Base-by-base conservation (phyloP, 2,329 filamentous ascomycete genomes). In the Macroventuria anomochaeta region DNA sequence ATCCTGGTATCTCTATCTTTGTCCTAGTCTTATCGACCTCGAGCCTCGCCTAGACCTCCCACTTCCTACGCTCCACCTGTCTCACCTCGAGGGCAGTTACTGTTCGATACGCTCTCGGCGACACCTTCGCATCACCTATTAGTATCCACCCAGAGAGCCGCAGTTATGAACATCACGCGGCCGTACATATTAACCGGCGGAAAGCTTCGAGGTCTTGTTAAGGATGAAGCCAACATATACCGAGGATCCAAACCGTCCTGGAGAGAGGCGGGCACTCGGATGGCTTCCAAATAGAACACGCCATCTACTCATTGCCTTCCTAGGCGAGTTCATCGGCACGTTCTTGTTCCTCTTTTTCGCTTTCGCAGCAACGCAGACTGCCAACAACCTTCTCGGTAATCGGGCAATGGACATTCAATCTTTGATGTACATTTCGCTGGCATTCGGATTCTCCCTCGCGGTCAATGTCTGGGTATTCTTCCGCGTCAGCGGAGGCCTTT, bases 251-350 rank as follows among this genome's bases (percentile, higher is more conserved):
- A 58, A 60, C 23, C 67, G 53, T 20, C 68, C 59, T 42, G 67
- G 69, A 28, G 76, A 79, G 62, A 70, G 64, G 37, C 76, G 76
- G 17, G 72, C 72, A 43, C 65, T 77, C 41, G 67, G 70, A 59
- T 79, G 77, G 72, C 67, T 81, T 41, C 76, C 79, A 5, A 79
- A 80, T 60, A 66, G 63, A 48, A 42, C 63, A 36, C 71, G 72
- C 53, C 76, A 79, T 62, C 69, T 80, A 49, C 64, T 80, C 61
- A 71, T 81, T 54, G 76, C 78, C 49, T 77, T 77, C 70, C 51
- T 78, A 15, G 79, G 79, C 18, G 75, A 77, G 37, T 71, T 75
- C 37, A 64, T 75, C 4, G 75, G 75, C 32, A 77, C 75, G 1
- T 73, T 69, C 31, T 58, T 76, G 54, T 77, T 77, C 59, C 58